Percentiles rank a stretch among this genome's conserved stretches.
phyloP scores from a whole-genome alignment of 345 rosid species.

The thale cress (Arabidopsis thaliana) region DNA sequence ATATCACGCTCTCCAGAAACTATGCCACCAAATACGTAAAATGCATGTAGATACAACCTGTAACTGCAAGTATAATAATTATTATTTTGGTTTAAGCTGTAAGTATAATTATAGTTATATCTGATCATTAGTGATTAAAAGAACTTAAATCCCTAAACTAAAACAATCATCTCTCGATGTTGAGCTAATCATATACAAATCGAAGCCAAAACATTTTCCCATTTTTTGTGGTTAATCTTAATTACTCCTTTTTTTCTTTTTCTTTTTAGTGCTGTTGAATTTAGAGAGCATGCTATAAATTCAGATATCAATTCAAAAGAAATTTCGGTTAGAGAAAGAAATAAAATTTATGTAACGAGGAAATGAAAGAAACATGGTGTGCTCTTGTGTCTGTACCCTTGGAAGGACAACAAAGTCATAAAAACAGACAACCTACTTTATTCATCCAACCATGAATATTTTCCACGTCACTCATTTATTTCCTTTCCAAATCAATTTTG shows the following conservation, averaged over 20 bases:
- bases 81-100: neutral
- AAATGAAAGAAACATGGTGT: constrained; percentile 28
- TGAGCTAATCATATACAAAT: constrained; percentile 14
- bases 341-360: neutral
- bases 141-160: neutral
- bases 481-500: constrained; percentile 9
- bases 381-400: constrained; percentile 25
- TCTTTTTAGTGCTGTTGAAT: too few relatives aligned
- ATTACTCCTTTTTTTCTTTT: too few relatives aligned
- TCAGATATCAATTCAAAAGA: too few relatives aligned
- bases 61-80: neutral
- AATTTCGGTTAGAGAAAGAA: too few relatives aligned
- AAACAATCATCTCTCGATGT: constrained; percentile 25
- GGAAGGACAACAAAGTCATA: constrained; percentile 38
- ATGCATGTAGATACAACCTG: constrained; percentile 44
- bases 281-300: too few relatives aligned
- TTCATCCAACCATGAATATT: constrained; percentile 37
- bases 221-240: neutral
- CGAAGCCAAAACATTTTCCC: constrained; percentile 15
- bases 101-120: neutral
- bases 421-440: constrained; percentile 46
- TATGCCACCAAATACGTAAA: constrained; percentile 45
- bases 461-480: constrained; percentile 32
- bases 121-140: constrained; percentile 1
- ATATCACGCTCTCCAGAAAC: constrained; percentile 32